Base-by-base conservation (phyloP, 2,329 filamentous ascomycete species). In the Ceratocystis destructans region DNA sequence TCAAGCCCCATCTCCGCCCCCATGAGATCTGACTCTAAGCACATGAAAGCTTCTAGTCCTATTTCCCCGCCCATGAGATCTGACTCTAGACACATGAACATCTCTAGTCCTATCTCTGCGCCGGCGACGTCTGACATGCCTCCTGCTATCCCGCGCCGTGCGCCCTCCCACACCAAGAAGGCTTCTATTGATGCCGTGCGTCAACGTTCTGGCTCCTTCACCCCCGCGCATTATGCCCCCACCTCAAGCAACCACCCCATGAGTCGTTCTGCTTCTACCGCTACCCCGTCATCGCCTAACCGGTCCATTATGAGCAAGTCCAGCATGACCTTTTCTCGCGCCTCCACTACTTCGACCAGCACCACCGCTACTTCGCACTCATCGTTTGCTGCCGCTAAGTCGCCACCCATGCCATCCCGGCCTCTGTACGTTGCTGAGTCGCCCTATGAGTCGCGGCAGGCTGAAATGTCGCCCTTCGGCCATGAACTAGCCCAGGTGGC, bases 401-500 rank as follows among this genome's bases (percentile, higher is more conserved):
- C 63, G 68, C 73, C 70, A 71, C 67, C 67, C 68, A 70, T 71
- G 61, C 69, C 73, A 44, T 69, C 73, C 0, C 69, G 73, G n/a
- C 74, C 74, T 15, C 17, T 25, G 15, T 31, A 59, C 28, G 68
- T 73, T 37, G 69, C 73, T 62, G 73, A 73, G 65, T 70, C 73
- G 62, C 70, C 74, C 63, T 67, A 67, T 12, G 66, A 67, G 41
- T 53, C 28, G 59, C 68, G 59, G 62, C 69, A 70, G 75, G n/a
- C 77, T 73, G 75, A 79, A 33, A 59, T 59, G 3, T 84, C 94
- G 74, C 93, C 93, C 0, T 97, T 97, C 72, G 90, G 90, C 64
- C 86, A 87, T 63, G 94, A 99, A 76, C 79, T 97, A 64, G 90
- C 90, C 66, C 88, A 97, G 76, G 89, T 97, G 28, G 90, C 91